Conservation (phyloP, 192 early-diverging fungal species). For the Glomus cerebriforme region DNA sequence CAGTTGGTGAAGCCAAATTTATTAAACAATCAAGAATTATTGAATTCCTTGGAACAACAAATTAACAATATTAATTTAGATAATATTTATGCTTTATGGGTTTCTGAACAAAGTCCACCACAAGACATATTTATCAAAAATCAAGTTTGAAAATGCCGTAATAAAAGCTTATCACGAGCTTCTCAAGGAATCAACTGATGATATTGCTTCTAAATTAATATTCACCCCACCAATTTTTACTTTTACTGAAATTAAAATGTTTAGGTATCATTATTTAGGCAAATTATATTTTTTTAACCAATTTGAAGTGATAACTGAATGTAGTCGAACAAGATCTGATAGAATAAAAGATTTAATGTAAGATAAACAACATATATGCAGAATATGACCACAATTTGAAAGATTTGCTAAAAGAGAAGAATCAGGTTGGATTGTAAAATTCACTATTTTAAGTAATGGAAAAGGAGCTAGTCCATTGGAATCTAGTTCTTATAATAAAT, state of each 20-base stretch:
- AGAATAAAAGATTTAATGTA: conserved; percentile 23
- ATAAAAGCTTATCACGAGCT: conserved; percentile 5
- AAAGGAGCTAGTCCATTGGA: conserved; percentile 1
- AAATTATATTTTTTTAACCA: conserved; percentile 38
- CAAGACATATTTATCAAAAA: background rate
- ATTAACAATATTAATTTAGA: conserved; percentile 6
- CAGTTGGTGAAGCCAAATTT: background rate
- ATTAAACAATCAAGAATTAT: background rate
- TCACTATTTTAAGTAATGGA: background rate
- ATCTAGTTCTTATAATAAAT: background rate
- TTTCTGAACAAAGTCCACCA: background rate
- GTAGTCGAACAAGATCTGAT: background rate
- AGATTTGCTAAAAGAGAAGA: conserved; percentile 5
- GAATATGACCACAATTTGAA: conserved; percentile 2
- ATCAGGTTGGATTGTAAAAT: background rate
- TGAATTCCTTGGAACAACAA: background rate
- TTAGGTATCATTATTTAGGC: conserved; percentile 26
- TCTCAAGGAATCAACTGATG: background rate
- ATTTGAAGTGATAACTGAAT: conserved; percentile 30
- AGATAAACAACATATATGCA: background rate
- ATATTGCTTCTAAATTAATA: conserved; percentile 2
- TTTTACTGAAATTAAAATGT: conserved; percentile 3
- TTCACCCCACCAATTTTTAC: conserved; percentile 14
- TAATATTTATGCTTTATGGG: background rate
- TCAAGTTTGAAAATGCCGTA: background rate